Percentiles rank a stretch among this genome's conserved stretches.
Conservation (phyloP, 2,329 filamentous ascomycete species). For the Aspergillus sp. region DNA sequence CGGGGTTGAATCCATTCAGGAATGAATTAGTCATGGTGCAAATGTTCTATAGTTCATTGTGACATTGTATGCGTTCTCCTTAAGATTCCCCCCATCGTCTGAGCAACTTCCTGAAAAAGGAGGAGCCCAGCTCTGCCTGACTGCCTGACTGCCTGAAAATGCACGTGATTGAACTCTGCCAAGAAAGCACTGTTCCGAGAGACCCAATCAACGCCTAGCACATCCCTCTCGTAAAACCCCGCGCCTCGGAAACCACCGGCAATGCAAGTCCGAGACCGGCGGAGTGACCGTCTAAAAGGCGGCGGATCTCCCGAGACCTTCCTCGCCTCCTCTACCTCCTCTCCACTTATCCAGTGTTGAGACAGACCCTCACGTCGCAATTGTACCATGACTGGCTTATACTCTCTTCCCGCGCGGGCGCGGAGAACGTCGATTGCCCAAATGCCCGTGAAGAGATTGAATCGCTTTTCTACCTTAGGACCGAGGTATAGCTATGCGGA, state of each 20-base stretch:
- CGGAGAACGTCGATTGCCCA: slow-evolving; percentile 8
- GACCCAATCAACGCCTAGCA: slow-evolving; percentile 9
- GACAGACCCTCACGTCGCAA: background rate
- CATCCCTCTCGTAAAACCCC: background rate
- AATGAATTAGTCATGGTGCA: too few species aligned
- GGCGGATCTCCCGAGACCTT: slow-evolving; percentile 8
- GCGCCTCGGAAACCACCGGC: slow-evolving; percentile 12
- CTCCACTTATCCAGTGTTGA: background rate
- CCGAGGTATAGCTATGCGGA: slow-evolving; percentile 50
- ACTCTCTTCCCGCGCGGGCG: slow-evolving; percentile 22
- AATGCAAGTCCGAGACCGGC: slow-evolving; percentile 16
- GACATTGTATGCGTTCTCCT: too few species aligned
- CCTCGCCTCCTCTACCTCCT: background rate
- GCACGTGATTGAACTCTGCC: background rate
- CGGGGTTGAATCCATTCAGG: too few species aligned
- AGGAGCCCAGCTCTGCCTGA: background rate
- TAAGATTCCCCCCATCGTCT: too few species aligned
- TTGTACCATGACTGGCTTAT: slow-evolving; percentile 19
- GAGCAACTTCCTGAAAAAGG: too few species aligned
- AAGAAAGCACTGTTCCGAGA: slow-evolving; percentile 14
- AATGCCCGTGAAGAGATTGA: slow-evolving; percentile 7
- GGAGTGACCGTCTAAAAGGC: background rate
- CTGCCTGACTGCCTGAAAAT: background rate
- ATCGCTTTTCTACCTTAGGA: slow-evolving; percentile 34
- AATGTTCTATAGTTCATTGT: too few species aligned